Conservation (phyloP, 2,329 filamentous ascomycete genomes). For the Aspergillus amoenus region DNA sequence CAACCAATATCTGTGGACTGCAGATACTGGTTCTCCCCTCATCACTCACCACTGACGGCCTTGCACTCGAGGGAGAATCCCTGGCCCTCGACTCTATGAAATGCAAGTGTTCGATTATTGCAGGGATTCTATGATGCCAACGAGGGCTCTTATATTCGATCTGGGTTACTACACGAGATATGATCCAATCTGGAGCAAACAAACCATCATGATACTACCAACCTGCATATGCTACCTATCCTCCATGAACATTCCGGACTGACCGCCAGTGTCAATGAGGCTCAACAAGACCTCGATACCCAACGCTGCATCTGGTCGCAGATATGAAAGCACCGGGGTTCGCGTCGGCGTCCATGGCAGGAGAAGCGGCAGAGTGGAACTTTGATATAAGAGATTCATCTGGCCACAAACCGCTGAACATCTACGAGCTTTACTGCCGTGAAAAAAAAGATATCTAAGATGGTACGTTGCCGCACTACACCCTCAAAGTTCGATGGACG, state of each 20-base stretch:
- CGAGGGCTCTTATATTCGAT: background rate
- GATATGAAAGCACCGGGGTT: background rate
- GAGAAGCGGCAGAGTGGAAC: too few relatives aligned
- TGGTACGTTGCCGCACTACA: too few relatives aligned
- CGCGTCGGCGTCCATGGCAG: too few relatives aligned
- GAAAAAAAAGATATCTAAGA: too few relatives aligned
- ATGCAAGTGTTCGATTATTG: background rate
- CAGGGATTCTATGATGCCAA: background rate
- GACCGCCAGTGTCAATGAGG: background rate
- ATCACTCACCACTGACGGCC: background rate
- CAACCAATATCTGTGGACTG: background rate
- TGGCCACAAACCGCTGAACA: too few relatives aligned
- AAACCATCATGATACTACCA: background rate
- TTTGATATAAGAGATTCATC: too few relatives aligned
- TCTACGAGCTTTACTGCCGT: too few relatives aligned
- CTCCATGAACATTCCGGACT: too few relatives aligned
- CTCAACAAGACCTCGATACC: background rate
- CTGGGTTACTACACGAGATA: background rate
- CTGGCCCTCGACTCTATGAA: background rate
- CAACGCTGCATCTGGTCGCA: background rate
- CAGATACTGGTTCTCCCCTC: background rate
- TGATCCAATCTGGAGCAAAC: background rate
- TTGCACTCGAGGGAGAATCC: background rate
- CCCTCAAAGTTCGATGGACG: too few relatives aligned
- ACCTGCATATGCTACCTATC: background rate